A percentile compares a stretch with the other conserved stretches of the same genome.
phyloP scores from a whole-genome alignment of 2,329 filamentous ascomycete species.

The Colletotrichum tropicale region DNA sequence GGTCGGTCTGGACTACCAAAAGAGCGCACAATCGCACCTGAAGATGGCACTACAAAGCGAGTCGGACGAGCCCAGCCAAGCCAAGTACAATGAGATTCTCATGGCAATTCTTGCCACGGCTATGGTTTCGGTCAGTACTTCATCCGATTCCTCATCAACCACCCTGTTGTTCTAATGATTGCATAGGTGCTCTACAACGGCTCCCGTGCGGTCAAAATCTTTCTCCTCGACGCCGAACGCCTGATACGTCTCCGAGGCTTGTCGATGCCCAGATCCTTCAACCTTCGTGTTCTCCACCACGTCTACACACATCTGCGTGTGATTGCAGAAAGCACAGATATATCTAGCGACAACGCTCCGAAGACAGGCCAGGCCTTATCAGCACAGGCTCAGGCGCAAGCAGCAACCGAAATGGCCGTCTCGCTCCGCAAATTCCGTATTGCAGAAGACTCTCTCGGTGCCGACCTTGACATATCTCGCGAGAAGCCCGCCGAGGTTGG shows the following conservation, averaged over 20 bases:
- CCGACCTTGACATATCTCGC: slow-evolving; percentile 27
- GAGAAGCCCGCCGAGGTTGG: slow-evolving; percentile 40
- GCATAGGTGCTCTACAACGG: slow-evolving; percentile 6
- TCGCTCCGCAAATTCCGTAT: slow-evolving; percentile 31
- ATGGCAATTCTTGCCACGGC: slow-evolving; percentile 43
- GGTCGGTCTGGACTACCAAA: slow-evolving; percentile 31
- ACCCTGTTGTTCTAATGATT: not conserved
- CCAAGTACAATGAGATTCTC: slow-evolving; percentile 47
- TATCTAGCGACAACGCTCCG: not conserved
- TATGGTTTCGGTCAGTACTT: slow-evolving; percentile 25
- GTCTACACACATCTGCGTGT: slow-evolving; percentile 50
- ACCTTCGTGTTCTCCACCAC: slow-evolving; percentile 48
- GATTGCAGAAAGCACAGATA: slow-evolving; percentile 43
- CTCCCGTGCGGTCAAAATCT: slow-evolving; percentile 3
- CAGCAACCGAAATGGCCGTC: slow-evolving; percentile 5
- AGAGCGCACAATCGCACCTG: slow-evolving; percentile 32
- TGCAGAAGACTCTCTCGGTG: slow-evolving; percentile 25
- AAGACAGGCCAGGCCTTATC: not conserved
- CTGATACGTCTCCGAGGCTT: slow-evolving; percentile 44
- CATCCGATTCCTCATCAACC: too few species aligned
- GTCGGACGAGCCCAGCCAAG: slow-evolving; percentile 32
- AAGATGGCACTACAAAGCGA: slow-evolving; percentile 37
- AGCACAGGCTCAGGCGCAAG: not conserved
- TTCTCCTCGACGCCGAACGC: slow-evolving; percentile 46
- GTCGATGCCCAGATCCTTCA: slow-evolving; percentile 41